Percentiles rank a stretch among this genome's conserved stretches.
These are phyloP conservation scores for Phanerodontia chrysosporium DNA, from an alignment of 768 basidiomycete species.

Conservation along the genomic window DNA sequence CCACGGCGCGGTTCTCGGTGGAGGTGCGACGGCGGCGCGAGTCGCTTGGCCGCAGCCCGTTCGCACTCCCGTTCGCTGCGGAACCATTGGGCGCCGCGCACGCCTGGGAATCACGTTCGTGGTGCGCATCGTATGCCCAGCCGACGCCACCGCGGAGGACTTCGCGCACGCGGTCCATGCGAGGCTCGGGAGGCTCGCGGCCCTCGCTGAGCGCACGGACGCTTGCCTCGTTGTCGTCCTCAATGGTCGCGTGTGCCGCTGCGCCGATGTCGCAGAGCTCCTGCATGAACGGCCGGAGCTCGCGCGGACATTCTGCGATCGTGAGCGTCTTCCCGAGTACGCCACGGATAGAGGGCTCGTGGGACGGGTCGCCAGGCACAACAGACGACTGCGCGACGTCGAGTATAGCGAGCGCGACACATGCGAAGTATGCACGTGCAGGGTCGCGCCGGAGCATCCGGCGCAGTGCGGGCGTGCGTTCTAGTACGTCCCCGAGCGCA, in stretches of 20 bases:
- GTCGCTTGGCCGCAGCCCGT: neutral
- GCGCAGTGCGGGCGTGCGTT: slow-evolving; percentile 49
- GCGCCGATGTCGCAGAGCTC: slow-evolving; percentile 16
- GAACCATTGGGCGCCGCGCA: neutral
- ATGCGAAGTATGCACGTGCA: slow-evolving; percentile 73
- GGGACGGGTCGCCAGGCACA: slow-evolving; percentile 23
- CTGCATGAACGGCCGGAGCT: slow-evolving; percentile 61
- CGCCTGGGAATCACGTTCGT: neutral
- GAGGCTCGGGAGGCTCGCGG: slow-evolving; percentile 7
- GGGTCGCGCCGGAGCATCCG: slow-evolving; percentile 57
- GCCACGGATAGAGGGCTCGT: slow-evolving; percentile 31
- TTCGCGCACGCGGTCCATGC: slow-evolving; percentile 20
- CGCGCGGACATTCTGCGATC: slow-evolving; percentile 54
- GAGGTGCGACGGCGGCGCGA: slow-evolving; percentile 27
- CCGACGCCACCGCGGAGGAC: slow-evolving; percentile 21
- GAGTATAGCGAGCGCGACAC: slow-evolving; percentile 70
- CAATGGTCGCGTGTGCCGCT: slow-evolving; percentile 12
- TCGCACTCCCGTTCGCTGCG: neutral
- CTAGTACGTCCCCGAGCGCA: slow-evolving; percentile 66
- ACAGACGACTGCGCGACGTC: slow-evolving; percentile 54
- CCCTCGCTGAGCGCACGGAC: slow-evolving; percentile 15
- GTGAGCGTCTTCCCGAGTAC: slow-evolving; percentile 57
- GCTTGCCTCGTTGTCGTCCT: slow-evolving; percentile 16
- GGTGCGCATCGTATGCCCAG: slow-evolving; percentile 12
- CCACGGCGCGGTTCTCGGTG: slow-evolving; percentile 56